Percentiles rank a stretch among this genome's conserved stretches.
Conservation (phyloP, 2,329 filamentous ascomycete species). For the Dothideomycetes sp. region DNA sequence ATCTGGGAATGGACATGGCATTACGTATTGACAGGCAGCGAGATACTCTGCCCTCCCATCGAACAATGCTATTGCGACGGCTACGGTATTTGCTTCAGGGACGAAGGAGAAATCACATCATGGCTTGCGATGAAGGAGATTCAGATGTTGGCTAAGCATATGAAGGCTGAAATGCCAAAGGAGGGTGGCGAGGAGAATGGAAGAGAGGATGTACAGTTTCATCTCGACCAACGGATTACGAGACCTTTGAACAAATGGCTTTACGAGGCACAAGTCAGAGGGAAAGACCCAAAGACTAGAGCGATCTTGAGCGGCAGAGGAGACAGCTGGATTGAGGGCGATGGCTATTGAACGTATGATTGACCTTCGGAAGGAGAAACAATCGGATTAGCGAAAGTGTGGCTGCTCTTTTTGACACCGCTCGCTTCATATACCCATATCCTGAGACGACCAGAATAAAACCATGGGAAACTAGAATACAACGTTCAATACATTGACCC, state of each 20-base stretch:
- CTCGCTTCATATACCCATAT: too few species aligned
- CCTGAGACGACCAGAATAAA: too few species aligned
- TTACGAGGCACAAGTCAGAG: neutral
- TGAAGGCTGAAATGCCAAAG: neutral
- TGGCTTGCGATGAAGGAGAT: neutral
- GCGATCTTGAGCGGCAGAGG: neutral
- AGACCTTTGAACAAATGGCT: neutral
- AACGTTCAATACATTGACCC: too few species aligned
- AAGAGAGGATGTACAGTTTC: neutral
- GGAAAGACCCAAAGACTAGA: neutral
- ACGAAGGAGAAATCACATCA: conserved; percentile 17
- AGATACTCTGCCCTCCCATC: conserved; percentile 39
- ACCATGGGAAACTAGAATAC: too few species aligned
- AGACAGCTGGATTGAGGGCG: neutral
- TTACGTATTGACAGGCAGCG: conserved; percentile 45
- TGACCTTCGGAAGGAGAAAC: too few species aligned
- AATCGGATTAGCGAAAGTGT: too few species aligned
- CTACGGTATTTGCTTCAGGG: conserved; percentile 50
- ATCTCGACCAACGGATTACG: neutral
- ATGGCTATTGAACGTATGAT: neutral
- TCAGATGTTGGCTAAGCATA: neutral
- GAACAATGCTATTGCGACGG: conserved; percentile 53
- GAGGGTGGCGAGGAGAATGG: neutral
- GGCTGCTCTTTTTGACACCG: too few species aligned
- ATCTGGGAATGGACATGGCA: conserved; percentile 59